Evolutionary conservation across 2,329 filamentous ascomycete genomes (phyloP).

Genomic region (Herpotrichia juniperi): DNA sequence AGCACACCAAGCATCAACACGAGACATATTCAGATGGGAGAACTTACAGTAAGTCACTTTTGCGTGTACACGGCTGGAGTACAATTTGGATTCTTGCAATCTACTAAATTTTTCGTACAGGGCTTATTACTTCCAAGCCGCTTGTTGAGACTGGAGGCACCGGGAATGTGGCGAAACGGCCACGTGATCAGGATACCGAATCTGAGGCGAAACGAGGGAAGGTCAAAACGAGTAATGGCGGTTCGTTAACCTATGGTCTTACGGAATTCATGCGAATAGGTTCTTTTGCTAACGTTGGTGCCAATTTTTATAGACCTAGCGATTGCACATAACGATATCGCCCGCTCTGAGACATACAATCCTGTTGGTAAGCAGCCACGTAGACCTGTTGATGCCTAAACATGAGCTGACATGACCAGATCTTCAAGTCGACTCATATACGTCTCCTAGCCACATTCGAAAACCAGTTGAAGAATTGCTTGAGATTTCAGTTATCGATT

Average conservation of each 20-base stretch:
- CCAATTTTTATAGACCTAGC: too few species aligned
- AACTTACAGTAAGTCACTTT: neutral
- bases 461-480: neutral
- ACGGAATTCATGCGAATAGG: too few species aligned
- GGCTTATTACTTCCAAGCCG: neutral
- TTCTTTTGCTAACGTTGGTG: too few species aligned
- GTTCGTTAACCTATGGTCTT: too few species aligned
- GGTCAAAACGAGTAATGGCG: neutral
- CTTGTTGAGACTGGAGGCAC: neutral
- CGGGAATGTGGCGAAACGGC: neutral
- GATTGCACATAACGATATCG: neutral
- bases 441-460: neutral
- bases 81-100: neutral
- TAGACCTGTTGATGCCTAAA: neutral
- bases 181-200: neutral
- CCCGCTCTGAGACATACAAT: neutral
- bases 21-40: neutral
- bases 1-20: slow-evolving; percentile 5
- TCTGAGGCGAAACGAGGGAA: slow-evolving; percentile 1
- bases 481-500: slow-evolving; percentile 1
- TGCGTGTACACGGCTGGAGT: too few species aligned
- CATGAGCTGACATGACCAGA: neutral
- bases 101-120: neutral
- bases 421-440: neutral
- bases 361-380: neutral